Evolutionary conservation across 768 basidiomycete species (phyloP).

Genomic region (Tremella mesenterica): DNA sequence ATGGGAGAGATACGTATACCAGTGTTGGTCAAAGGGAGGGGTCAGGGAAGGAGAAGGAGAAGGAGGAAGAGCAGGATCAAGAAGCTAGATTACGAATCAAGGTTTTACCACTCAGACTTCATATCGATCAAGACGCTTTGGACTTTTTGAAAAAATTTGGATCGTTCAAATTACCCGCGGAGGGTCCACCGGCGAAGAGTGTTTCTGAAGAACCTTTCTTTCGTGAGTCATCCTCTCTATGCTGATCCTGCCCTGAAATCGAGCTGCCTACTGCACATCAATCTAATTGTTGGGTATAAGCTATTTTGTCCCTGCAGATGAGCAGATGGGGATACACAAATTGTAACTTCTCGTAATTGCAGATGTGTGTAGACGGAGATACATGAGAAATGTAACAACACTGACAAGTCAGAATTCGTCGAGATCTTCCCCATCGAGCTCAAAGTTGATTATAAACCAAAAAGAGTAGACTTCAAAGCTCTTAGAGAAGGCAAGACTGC

Average conservation of each 20-base stretch:
- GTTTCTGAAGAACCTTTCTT: constrained; percentile 53
- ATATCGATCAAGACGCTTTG: constrained; percentile 96
- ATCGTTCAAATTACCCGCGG: constrained; percentile 54
- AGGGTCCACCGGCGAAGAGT: constrained; percentile 41
- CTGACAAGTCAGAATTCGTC: constrained; percentile 54
- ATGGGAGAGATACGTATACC: no score
- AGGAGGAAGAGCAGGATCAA: constrained; percentile 52
- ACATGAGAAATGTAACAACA: not conserved
- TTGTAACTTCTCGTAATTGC: not conserved
- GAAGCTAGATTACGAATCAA: constrained; percentile 47
- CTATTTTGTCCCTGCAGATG: no score
- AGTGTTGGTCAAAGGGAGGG: constrained; percentile 64
- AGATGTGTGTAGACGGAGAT: not conserved
- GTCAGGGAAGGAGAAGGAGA: not conserved
- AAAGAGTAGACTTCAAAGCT: constrained; percentile 87
- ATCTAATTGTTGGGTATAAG: no score
- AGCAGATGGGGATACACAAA: no score
- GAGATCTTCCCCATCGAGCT: constrained; percentile 92
- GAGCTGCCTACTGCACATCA: no score
- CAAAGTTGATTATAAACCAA: constrained; percentile 96
- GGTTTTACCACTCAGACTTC: constrained; percentile 76
- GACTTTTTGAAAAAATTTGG: constrained; percentile 97
- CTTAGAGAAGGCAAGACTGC: constrained; percentile 83
- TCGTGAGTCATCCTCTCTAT: constrained; percentile 51
- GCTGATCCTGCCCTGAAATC: no score